Base-by-base conservation (phyloP, 192 early-diverging fungal species). In the Podila horticola region DNA sequence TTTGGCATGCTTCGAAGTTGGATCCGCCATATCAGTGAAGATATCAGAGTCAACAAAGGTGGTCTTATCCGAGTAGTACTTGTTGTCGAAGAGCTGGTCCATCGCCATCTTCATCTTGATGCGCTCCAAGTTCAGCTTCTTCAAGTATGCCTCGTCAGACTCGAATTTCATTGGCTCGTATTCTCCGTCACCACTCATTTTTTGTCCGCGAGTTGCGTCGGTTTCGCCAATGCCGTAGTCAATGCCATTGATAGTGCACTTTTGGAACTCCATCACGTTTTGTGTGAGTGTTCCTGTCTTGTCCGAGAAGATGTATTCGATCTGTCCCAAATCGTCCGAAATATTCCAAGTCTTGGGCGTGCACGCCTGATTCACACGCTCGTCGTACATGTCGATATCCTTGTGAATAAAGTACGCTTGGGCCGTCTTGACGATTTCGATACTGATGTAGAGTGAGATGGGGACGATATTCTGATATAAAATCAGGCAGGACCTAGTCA, bases 261-360 rank as follows among this genome's bases (percentile, higher is more conserved):
- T 93, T 58, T 93, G 92, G 69, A 97, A 97, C 83, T 95, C 94
- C 97, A 99, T 99, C 10, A 97, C 91, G 74, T 99, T 99, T 72
- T 95, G 93, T 0, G 98, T 99, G 50, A 99, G 82, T 3, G 98
- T 99, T 10, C 98, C 97, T 0, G 98, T 99, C 65, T 99, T 99
- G 85, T 99, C 98, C 28, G 94, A 94, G 74, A 99, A 98, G 15
- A 98, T 90, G 84, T 98, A 98, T 79, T 97, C 94, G 36, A 99
- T 95, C 77, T 97, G 95, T 11, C 96, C 96, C 12, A 99, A 83
- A 79, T 99, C 96, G 69, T 99, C 95, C 29, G 94, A 92, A 51
- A 96, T 86, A 66, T 93, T 96, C 97, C 96, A 98, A n/a, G 92
- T 89, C 45, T 92, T 89, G 13, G 96, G 93, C 19, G 92, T 86